Conservation (phyloP, 768 basidiomycete genomes). For the Tremella yokohamensis region DNA sequence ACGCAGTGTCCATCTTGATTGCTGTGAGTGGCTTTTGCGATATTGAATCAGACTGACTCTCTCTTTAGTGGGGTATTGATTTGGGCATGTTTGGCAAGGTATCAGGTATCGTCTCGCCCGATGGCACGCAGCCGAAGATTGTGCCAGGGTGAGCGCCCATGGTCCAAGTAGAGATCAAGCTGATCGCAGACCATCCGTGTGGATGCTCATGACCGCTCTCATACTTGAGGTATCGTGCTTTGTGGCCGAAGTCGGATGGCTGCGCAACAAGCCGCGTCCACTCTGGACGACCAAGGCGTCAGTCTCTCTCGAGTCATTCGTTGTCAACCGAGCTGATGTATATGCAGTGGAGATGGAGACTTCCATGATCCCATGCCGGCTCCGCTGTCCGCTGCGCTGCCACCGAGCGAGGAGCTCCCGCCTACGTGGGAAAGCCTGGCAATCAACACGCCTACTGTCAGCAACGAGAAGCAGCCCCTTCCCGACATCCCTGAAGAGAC, state of each 20-base stretch:
- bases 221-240: constrained; percentile 21
- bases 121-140: constrained; percentile 10
- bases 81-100: constrained; percentile 10
- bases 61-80: constrained; percentile 19
- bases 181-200: constrained; percentile 25
- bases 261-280: constrained; percentile 27
- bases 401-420: constrained; percentile 9
- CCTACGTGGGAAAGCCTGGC: constrained; percentile 29
- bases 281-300: constrained; percentile 33
- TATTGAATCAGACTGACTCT: not conserved
- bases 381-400: constrained; percentile 13
- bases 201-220: constrained; percentile 31
- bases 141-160: constrained; percentile 19
- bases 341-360: constrained; percentile 11
- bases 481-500: not conserved
- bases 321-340: not conserved
- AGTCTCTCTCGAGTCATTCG: constrained; percentile 3
- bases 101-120: not conserved
- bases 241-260: constrained; percentile 19
- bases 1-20: constrained; percentile 23
- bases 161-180: not conserved
- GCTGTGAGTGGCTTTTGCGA: constrained; percentile 21
- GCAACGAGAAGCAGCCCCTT: constrained; percentile 9
- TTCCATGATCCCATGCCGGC: constrained; percentile 12
- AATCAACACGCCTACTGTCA: constrained; percentile 3